phyloP scores from a whole-genome alignment of 1,284 basidiomycete genomes.

The Waitea zeae region DNA sequence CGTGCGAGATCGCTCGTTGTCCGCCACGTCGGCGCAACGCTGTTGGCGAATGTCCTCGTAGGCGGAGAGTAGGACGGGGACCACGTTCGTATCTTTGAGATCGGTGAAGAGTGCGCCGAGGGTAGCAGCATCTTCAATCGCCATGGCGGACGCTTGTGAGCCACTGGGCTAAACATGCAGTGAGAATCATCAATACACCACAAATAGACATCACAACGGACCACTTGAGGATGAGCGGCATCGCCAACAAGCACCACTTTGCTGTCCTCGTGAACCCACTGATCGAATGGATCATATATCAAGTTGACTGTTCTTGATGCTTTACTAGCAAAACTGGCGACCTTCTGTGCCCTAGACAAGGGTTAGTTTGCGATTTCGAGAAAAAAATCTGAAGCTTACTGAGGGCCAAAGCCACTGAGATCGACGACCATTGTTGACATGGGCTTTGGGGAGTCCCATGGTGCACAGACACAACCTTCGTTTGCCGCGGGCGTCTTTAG shows the following conservation, averaged over 20 bases:
- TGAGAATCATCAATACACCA: background rate
- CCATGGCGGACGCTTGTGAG: conserved; percentile 11
- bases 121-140: conserved; percentile 14
- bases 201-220: conserved; percentile 1
- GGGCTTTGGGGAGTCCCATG: background rate
- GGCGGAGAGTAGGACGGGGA: conserved; percentile 10
- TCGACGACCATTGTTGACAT: background rate
- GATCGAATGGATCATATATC: conserved; percentile 4
- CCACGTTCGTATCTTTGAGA: conserved; percentile 7
- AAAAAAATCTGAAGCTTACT: background rate
- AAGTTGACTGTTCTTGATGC: background rate
- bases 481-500: background rate
- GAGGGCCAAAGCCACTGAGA: background rate
- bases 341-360: background rate
- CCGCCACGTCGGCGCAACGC: conserved; percentile 7
- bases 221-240: conserved; percentile 9
- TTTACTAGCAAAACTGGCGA: conserved; percentile 1
- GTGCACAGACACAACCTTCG: background rate
- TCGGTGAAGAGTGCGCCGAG: conserved; percentile 12
- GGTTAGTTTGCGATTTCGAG: background rate
- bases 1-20: conserved; percentile 8
- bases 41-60: conserved; percentile 13
- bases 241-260: conserved; percentile 8
- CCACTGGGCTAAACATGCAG: conserved; percentile 9
- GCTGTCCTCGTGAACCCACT: conserved; percentile 8